These are phyloP conservation scores for Kluyveromyces siamensis DNA, from an alignment of 805 yeast genomes.

Conservation along the genomic window DNA sequence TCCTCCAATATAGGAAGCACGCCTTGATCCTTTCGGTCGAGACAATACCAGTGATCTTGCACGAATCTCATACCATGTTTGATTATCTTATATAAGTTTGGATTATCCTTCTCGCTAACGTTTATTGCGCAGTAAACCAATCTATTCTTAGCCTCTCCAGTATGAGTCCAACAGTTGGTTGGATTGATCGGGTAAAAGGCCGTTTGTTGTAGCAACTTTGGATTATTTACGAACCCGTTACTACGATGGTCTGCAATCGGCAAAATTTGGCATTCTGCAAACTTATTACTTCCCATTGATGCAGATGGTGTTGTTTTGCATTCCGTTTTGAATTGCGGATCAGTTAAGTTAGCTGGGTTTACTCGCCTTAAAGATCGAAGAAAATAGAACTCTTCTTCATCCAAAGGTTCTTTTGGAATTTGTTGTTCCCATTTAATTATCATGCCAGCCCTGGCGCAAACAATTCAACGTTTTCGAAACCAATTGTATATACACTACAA, in stretches of 20 bases:
- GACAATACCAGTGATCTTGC: not conserved
- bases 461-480: no score
- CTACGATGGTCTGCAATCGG: not conserved
- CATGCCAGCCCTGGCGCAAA: no score
- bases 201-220: not conserved
- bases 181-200: not conserved
- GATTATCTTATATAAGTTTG: not conserved
- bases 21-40: no score
- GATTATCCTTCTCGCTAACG: not conserved
- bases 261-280: not conserved
- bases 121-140: not conserved
- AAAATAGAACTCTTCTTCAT: not conserved
- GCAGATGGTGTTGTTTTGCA: not conserved
- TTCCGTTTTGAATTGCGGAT: not conserved
- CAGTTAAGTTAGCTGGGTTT: not conserved
- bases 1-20: no score
- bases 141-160: not conserved
- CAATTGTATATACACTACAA: no score
- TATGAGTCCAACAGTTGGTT: constrained; percentile 1
- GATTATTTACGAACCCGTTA: constrained; percentile 1
- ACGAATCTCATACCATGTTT: constrained; percentile 1
- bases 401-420: not conserved
- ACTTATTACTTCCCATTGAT: not conserved
- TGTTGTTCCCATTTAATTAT: no score
- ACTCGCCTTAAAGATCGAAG: not conserved